Base-by-base conservation (phyloP, 805 yeast species). In the Scheffersomyces ergatensis region DNA sequence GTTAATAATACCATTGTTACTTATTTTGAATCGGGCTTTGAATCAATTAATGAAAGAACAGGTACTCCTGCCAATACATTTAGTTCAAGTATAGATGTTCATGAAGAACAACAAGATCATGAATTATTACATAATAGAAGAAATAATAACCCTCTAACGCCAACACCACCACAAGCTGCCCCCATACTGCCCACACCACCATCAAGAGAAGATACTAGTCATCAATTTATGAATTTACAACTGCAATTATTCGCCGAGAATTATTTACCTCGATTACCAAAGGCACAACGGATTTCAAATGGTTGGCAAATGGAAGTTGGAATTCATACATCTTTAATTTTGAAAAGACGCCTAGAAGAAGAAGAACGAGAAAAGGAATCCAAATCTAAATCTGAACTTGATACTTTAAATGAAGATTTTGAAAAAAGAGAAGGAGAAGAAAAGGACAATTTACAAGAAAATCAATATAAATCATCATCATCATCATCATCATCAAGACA, bases 1-100 rank as follows among this genome's bases (percentile, higher is more conserved):
- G 53, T 84, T 37, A 86, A 83, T 50, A 65, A 73, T 33, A 79
- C 89, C 1, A 59, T 82, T 24, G 74, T 83, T 3, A 70, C 78
- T 37, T 84, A 72, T 55, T 82, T 82, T 53, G 90, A 84, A 49
- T 41, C 50, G 4, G 70, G 71, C n/a, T 63, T 69, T 41, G 64
- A 59, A 2, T 40, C 53, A 7, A 32, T 54, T 15, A 24, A 6
- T 16, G 36, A 24, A 24, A 24, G 27, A 21, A 33, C 23, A 15
- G 6, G 24, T n/a, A 33, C 38, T 33, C 15, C 42, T 5, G n/a
- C 27, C 1, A 18, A 12, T 4, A 21, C 33, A 6, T 23, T 25
- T 27, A 24, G 40, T n/a, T 34, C 51, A 20, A 49, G 48, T 15
- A 44, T 40, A 2, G 46, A 51, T 26, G 33, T 40, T 13, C 41